Conservation (phyloP, 1,284 basidiomycete species). For the Flammula alnicola region DNA sequence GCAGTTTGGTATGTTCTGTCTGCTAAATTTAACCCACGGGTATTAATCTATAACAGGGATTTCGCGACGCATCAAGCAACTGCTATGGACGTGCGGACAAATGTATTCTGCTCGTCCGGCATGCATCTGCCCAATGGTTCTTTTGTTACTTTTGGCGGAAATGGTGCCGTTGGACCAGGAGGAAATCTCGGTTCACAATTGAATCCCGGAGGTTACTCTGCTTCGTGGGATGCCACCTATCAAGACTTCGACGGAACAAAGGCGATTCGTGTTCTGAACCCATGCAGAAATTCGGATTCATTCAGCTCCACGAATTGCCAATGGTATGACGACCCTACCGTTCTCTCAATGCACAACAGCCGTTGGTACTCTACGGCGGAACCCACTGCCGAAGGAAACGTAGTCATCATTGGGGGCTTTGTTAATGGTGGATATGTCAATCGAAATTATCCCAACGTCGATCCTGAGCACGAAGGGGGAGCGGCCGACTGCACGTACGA, state of each 20-base stretch:
- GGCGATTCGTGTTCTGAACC: conserved; percentile 76
- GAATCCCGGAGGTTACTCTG: conserved; percentile 49
- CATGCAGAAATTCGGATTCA: conserved; percentile 64
- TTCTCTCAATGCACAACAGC: conserved; percentile 74
- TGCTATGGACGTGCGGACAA: conserved; percentile 76
- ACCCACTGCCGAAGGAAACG: conserved; percentile 65
- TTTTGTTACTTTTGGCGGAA: conserved; percentile 70
- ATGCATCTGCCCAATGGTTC: conserved; percentile 72
- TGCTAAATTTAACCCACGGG: neutral
- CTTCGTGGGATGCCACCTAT: conserved; percentile 62
- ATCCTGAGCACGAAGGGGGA: conserved; percentile 68
- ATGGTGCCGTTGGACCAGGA: conserved; percentile 78
- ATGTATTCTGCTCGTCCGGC: conserved; percentile 84
- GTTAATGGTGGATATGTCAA: conserved; percentile 90
- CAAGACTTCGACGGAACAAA: conserved; percentile 69
- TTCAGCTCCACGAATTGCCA: conserved; percentile 59
- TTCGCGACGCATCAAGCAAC: conserved; percentile 53
- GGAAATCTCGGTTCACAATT: conserved; percentile 62
- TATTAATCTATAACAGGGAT: conserved; percentile 43
- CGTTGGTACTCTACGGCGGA: conserved; percentile 93
- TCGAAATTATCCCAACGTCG: conserved; percentile 73
- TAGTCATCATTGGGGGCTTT: conserved; percentile 82
- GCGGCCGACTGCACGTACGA: conserved; percentile 75
- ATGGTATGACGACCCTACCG: conserved; percentile 77
- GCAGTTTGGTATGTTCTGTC: conserved; percentile 44